phyloP scores from a whole-genome alignment of 2,329 filamentous ascomycete species.

The Penicillium sp. region DNA sequence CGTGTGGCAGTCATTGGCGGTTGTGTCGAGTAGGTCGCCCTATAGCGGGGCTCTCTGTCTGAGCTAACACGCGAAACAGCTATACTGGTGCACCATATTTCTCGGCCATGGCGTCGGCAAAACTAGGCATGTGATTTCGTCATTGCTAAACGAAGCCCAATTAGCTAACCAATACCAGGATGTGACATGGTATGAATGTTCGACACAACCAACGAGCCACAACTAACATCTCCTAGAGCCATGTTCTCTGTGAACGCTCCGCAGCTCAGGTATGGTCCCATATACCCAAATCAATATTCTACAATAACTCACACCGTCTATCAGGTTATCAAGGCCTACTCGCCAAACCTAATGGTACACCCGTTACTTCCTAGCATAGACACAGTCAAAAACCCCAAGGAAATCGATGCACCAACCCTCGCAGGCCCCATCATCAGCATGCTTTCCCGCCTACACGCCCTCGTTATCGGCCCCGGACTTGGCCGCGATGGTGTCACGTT shows the following conservation, averaged over 20 bases:
- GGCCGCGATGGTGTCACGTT: conserved; percentile 90
- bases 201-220: not conserved
- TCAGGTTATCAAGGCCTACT: conserved; percentile 94
- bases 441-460: conserved; percentile 82
- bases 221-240: conserved; percentile 50
- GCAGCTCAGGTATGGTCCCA: conserved; percentile 59
- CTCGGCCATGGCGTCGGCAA: conserved; percentile 92
- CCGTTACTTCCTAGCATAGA: conserved; percentile 83
- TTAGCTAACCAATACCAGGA: conserved; percentile 28
- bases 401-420: conserved; percentile 57
- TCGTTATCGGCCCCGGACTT: conserved; percentile 89
- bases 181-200: conserved; percentile 72
- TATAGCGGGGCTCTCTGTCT: not conserved
- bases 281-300: not conserved
- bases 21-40: conserved; percentile 66
- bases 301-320: not conserved
- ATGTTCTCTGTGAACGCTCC: conserved; percentile 91
- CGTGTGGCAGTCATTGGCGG: conserved; percentile 92
- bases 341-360: conserved; percentile 97
- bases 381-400: conserved; percentile 48
- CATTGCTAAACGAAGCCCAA: not conserved
- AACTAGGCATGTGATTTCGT: conserved; percentile 59
- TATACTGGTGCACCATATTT: conserved; percentile 98
- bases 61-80: conserved; percentile 33
- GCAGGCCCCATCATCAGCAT: conserved; percentile 71